Percentiles rank a stretch among this genome's conserved stretches.
Evolutionary conservation across 495 filamentous ascomycete species (phyloP).

Genomic region (Bacidia gigantensis): DNA sequence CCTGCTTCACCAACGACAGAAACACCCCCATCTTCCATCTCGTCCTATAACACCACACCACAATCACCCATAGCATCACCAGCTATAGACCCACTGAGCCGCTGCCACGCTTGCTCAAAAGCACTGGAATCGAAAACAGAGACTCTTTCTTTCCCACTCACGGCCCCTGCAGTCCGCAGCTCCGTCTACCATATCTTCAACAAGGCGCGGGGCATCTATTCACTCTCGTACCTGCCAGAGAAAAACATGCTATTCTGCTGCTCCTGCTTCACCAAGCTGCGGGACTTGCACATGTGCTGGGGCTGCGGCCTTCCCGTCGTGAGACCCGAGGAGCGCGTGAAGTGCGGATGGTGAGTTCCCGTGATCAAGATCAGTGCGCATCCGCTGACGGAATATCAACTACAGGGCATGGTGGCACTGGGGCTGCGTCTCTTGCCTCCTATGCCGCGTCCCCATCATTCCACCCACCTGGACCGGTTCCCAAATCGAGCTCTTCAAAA

Average conservation of each 20-base stretch:
- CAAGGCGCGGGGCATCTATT: neutral
- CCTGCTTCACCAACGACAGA: neutral
- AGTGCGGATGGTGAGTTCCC: constrained; percentile 16
- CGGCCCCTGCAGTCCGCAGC: constrained; percentile 1
- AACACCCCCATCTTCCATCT: neutral
- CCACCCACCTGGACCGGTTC: neutral
- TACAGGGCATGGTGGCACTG: constrained; percentile 7
- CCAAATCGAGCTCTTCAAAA: neutral
- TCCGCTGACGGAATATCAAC: no score
- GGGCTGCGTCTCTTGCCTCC: constrained; percentile 3
- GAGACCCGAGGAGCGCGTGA: constrained; percentile 13
- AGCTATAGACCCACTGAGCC: no score
- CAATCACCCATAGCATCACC: neutral
- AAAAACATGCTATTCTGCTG: constrained; percentile 8
- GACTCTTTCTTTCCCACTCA: constrained; percentile 2
- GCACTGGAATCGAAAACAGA: neutral
- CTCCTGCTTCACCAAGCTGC: constrained; percentile 10
- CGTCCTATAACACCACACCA: neutral
- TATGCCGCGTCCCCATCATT: constrained; percentile 2
- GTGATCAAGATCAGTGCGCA: no score
- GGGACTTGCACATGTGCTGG: constrained; percentile 16
- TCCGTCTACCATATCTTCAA: neutral
- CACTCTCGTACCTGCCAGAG: neutral
- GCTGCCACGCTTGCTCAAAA: neutral
- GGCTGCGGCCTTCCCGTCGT: constrained; percentile 10